Evolutionary conservation across 768 basidiomycete species (phyloP), one percentile per base, ranked within the genome.

Genomic region (Termitomyces sp.): DNA sequence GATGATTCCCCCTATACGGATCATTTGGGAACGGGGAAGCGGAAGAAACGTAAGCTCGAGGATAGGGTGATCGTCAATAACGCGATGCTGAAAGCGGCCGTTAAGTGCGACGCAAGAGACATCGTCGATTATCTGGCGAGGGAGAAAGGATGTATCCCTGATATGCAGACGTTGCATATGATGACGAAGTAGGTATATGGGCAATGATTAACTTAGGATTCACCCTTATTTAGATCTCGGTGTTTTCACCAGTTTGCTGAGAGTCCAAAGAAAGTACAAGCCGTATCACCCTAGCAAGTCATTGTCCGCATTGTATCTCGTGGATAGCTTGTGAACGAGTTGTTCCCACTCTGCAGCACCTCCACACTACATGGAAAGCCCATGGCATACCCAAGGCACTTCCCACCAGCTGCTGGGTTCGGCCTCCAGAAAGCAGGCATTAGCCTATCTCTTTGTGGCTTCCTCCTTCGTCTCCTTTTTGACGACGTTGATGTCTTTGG

Each of bases 121-220:
- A 89, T 94, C 42, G 82, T 85, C 55, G 78, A 89, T 55, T 94
- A 91, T 67, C 74, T 94, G 33, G 82, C 81, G 59, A 72, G 74
- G 50, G 90, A 91, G 71, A 91, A 90, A 73, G 85, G 85, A 11
- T 85, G 86, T 65, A 74, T 91, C 39, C 91, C 91, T 0, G 88
- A 91, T 69, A 83, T 91, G 73, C 81, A 84, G 68, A 90, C 90
- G 0, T 70, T 89, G 40, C 71, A 60, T 53, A 61, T 68, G 66
- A 70, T 70, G 62, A 55, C 48, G 44, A 48, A 48, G 51, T 62
- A 55, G 36, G 33, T 7, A 55, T 44, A 55, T 32, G 8, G 6
- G 33, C 24, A 58, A n/a, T n/a, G 20, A 46, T 15, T 38, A 22
- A 33, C 9, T 63, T 38, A 35, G 36, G 56, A 24, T 22, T 57